These are phyloP conservation scores for Globisporangium perplexum DNA, from an alignment of 352 stramenopile species.

Conservation along the genomic window DNA sequence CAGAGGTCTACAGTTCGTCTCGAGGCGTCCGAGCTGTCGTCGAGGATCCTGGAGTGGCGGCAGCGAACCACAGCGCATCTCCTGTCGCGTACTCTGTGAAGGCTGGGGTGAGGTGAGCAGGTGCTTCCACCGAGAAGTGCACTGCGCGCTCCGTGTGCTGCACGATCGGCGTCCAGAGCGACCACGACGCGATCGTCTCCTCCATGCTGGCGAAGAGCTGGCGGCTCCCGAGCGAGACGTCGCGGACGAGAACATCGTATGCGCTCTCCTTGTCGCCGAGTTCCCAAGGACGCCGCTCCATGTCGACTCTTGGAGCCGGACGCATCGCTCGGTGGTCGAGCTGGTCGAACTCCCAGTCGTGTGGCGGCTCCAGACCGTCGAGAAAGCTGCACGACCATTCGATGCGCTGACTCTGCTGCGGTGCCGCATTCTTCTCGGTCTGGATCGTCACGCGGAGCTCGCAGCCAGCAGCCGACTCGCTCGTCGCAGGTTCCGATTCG, in stretches of 20 bases:
- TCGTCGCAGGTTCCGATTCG: not conserved
- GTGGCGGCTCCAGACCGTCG: constrained; percentile 1
- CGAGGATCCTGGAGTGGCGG: not conserved
- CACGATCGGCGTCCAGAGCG: constrained; percentile 56
- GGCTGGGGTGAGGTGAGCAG: not conserved
- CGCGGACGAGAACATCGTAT: constrained; percentile 28
- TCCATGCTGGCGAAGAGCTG: constrained; percentile 44
- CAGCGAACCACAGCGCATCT: not conserved
- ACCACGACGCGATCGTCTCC: constrained; percentile 58
- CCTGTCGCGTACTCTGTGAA: not conserved
- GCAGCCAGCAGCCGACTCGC: constrained; percentile 8
- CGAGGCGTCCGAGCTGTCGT: not conserved
- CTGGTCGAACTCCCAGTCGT: constrained; percentile 6
- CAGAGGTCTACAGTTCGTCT: not conserved
- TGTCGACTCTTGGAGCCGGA: not conserved
- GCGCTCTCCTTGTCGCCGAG: constrained; percentile 26
- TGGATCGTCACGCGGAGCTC: constrained; percentile 32
- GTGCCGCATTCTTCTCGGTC: constrained; percentile 16
- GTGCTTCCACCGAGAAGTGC: not conserved
- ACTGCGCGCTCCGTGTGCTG: constrained; percentile 13
- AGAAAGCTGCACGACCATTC: constrained; percentile 32
- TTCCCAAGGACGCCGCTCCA: constrained; percentile 11
- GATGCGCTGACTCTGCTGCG: constrained; percentile 19
- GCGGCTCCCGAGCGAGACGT: constrained; percentile 15
- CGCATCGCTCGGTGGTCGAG: constrained; percentile 6